A percentile compares a stretch with the other conserved stretches of the same genome.
Conservation (phyloP, 169 alveolate species). For the Babesia gibsoni region DNA sequence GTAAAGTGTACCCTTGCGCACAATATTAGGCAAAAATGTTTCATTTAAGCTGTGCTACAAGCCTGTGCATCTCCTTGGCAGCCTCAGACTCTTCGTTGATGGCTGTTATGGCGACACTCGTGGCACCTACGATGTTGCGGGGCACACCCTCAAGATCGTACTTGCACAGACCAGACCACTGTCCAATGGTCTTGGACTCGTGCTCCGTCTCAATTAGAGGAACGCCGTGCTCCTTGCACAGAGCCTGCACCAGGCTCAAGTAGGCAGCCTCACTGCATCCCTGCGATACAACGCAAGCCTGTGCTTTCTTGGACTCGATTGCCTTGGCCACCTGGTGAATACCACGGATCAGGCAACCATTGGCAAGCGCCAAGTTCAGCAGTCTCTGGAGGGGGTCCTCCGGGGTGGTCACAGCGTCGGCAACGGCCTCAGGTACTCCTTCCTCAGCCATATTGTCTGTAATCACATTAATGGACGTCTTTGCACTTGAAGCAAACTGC, state of each 20-base stretch:
- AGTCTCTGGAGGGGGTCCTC: constrained; percentile 53
- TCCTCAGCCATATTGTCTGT: constrained; percentile 59
- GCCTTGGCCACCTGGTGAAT: constrained; percentile 93
- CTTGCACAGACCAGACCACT: constrained; percentile 96
- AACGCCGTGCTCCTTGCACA: constrained; percentile 87
- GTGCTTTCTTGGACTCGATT: constrained; percentile 91
- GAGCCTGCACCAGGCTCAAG: constrained; percentile 89
- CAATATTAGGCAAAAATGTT: not conserved
- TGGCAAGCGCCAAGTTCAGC: constrained; percentile 77
- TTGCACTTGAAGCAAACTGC: too few species aligned
- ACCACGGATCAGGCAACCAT: constrained; percentile 92
- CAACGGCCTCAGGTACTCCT: constrained; percentile 58
- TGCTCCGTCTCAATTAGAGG: constrained; percentile 88
- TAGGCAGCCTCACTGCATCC: constrained; percentile 92
- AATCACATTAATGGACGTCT: too few species aligned
- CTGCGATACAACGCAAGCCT: constrained; percentile 90
- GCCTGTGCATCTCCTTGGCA: constrained; percentile 84
- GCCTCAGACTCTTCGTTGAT: constrained; percentile 94
- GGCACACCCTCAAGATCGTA: constrained; percentile 91
- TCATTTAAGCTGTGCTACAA: constrained; percentile 45
- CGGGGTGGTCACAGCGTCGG: constrained; percentile 35
- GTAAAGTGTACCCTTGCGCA: not conserved
- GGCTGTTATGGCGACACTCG: constrained; percentile 92
- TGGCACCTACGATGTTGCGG: constrained; percentile 93
- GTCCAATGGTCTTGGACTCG: constrained; percentile 92